Percentiles rank a stretch among this genome's conserved stretches.
phyloP scores from a whole-genome alignment of 2,329 filamentous ascomycete genomes.

The Sporothrix humicola region DNA sequence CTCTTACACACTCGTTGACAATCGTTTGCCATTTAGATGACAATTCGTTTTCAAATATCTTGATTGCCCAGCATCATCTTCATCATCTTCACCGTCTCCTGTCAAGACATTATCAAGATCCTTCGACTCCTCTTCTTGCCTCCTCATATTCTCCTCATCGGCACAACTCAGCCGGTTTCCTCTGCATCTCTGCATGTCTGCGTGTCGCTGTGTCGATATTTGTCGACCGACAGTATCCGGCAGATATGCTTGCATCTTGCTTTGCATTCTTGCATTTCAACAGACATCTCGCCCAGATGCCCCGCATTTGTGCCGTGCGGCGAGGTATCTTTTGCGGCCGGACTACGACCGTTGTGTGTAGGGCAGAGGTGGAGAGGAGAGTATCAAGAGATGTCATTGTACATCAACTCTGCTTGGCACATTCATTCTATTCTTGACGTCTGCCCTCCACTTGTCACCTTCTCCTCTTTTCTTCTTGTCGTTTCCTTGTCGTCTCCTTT shows the following conservation, averaged over 20 bases:
- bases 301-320: constrained; percentile 14
- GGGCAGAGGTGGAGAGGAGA: neutral
- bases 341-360: neutral
- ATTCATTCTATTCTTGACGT: no score
- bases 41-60: no score
- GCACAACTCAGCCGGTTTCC: constrained; percentile 3
- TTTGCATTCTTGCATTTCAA: no score
- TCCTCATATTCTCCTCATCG: neutral
- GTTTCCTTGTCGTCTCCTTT: no score
- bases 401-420: neutral
- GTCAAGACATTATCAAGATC: no score
- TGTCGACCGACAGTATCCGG: neutral
- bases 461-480: neutral
- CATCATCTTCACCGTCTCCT: no score
- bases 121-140: neutral
- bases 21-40: no score
- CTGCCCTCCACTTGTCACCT: no score
- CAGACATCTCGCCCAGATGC: neutral
- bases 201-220: neutral
- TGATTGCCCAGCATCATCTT: no score
- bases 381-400: neutral
- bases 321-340: neutral
- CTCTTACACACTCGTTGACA: no score
- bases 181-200: neutral
- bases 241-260: neutral